phyloP scores from a whole-genome alignment of 352 stramenopile species.

The Globisporangium perplexum region DNA sequence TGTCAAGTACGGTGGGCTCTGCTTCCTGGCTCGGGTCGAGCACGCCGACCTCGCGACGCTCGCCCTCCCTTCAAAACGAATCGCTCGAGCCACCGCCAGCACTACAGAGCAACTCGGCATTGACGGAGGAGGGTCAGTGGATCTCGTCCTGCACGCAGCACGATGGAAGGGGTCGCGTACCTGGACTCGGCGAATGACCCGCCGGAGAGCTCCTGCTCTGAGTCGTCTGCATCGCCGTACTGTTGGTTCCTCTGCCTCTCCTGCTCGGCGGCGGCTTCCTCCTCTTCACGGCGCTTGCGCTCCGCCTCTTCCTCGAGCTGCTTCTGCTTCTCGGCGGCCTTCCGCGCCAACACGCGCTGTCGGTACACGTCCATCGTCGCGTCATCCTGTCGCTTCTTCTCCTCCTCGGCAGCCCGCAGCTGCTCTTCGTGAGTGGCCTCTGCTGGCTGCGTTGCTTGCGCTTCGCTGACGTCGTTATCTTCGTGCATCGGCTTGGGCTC shows the following conservation, averaged over 20 bases:
- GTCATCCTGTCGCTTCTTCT: constrained; percentile 58
- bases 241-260: constrained; percentile 6
- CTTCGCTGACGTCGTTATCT: neutral
- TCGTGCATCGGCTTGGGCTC: no score
- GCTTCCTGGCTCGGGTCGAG: no score
- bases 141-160: neutral
- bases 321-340: constrained; percentile 55
- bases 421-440: constrained; percentile 33
- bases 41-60: no score
- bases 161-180: constrained; percentile 25
- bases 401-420: constrained; percentile 28
- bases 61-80: no score
- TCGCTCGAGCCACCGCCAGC: no score
- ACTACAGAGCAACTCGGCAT: no score
- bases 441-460: constrained; percentile 4
- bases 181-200: constrained; percentile 67
- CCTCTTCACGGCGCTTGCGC: constrained; percentile 29
- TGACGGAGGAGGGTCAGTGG: no score
- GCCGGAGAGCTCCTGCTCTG: constrained; percentile 46
- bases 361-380: constrained; percentile 53
- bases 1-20: no score
- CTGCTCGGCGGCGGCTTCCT: constrained; percentile 19
- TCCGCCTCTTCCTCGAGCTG: constrained; percentile 33
- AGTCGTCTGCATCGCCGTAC: constrained; percentile 17
- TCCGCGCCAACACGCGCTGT: constrained; percentile 54